Percentiles rank a stretch among this genome's conserved stretches.
phyloP scores from a whole-genome alignment of 148 eudicot genomes.

The Limonium bicolor region DNA sequence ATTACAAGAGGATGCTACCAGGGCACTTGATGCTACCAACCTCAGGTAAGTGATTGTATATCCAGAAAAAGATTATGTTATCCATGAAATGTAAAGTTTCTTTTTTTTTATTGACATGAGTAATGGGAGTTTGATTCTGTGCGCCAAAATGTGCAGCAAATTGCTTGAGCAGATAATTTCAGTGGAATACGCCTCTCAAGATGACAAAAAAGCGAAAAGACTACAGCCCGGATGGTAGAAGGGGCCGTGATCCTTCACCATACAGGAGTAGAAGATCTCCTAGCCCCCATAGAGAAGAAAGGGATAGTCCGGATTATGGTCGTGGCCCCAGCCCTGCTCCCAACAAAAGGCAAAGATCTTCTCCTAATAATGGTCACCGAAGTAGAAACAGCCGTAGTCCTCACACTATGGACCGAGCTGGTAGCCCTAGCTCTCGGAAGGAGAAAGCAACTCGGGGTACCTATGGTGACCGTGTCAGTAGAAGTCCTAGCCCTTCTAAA shows the following conservation, averaged over 20 bases:
- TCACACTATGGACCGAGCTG: conserved; percentile 25
- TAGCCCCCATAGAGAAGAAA: conserved; percentile 31
- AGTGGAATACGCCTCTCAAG: conserved; percentile 68
- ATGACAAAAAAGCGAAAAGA: conserved; percentile 53
- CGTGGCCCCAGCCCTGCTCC: conserved; percentile 28
- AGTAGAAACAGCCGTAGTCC: conserved; percentile 35
- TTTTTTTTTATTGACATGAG: background rate
- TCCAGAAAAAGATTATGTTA: background rate
- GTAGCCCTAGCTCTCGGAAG: no score
- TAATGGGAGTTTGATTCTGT: background rate
- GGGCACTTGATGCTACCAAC: conserved; percentile 78
- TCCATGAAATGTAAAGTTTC: background rate
- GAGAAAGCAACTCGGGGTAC: no score
- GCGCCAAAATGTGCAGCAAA: conserved; percentile 38
- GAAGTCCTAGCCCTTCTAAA: no score
- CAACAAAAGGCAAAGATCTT: conserved; percentile 34
- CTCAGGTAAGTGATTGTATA: conserved; percentile 31
- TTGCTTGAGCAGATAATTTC: conserved; percentile 69
- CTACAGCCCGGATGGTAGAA: conserved; percentile 44
- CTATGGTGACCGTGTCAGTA: no score
- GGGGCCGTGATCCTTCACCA: conserved; percentile 54
- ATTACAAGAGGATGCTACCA: conserved; percentile 65
- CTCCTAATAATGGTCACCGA: conserved; percentile 45
- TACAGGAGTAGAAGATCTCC: conserved; percentile 48
- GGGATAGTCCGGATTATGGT: conserved; percentile 53